phyloP scores from a whole-genome alignment of 768 basidiomycete species.

The Lentinus brumalis region DNA sequence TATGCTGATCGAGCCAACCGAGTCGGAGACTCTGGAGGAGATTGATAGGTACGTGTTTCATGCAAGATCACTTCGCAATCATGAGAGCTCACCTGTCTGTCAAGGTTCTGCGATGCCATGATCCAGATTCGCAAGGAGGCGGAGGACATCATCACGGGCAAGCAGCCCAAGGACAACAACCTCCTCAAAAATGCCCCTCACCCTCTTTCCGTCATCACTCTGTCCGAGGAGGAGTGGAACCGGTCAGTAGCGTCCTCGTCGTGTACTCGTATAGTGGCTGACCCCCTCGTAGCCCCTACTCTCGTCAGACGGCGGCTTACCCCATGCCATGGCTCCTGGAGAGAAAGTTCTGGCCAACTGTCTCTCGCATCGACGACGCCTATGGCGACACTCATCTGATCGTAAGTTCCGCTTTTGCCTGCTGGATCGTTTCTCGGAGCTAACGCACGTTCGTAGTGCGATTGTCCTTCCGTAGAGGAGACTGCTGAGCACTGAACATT shows the following conservation, averaged over 20 bases:
- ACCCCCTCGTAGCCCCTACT: slow-evolving; percentile 66
- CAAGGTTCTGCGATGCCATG: slow-evolving; percentile 97
- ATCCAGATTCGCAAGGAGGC: slow-evolving; percentile 93
- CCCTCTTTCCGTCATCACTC: slow-evolving; percentile 69
- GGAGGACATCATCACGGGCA: slow-evolving; percentile 82
- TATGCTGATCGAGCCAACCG: slow-evolving; percentile 98
- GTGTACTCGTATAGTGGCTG: neutral
- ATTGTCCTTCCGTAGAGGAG: slow-evolving; percentile 87
- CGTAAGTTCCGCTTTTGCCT: slow-evolving; percentile 47
- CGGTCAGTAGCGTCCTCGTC: slow-evolving; percentile 47
- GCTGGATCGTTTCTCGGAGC: neutral
- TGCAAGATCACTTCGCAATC: neutral
- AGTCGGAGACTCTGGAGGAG: slow-evolving; percentile 92
- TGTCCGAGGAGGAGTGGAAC: slow-evolving; percentile 85
- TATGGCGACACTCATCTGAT: slow-evolving; percentile 92
- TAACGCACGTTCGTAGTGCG: slow-evolving; percentile 54
- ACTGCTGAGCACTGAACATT: slow-evolving; percentile 43
- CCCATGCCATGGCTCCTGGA: slow-evolving; percentile 80
- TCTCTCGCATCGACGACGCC: slow-evolving; percentile 91
- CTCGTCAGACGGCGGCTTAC: slow-evolving; percentile 88
- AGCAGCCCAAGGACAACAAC: slow-evolving; percentile 90
- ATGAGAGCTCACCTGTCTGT: neutral
- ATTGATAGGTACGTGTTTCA: slow-evolving; percentile 66
- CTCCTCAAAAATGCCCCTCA: slow-evolving; percentile 94
- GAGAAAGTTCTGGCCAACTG: slow-evolving; percentile 97